A percentile compares a stretch with the other conserved stretches of the same genome.
phyloP scores from a whole-genome alignment of 108 stramenopile species.

The Poteriospumella lacustris region DNA sequence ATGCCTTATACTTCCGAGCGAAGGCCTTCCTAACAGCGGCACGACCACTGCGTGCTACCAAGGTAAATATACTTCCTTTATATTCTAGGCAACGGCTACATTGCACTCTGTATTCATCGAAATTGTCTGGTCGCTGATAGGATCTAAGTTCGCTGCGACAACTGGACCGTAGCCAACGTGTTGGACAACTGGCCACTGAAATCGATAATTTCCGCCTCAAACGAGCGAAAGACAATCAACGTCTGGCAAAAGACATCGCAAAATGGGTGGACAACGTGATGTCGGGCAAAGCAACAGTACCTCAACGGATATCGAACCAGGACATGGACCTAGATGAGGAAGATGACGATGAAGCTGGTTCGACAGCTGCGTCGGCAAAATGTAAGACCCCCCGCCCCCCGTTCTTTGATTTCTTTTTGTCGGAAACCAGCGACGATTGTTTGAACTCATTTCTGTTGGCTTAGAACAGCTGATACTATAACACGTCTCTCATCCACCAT shows the following conservation, averaged over 20 bases:
- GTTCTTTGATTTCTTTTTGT: no score
- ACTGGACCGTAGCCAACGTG: background rate
- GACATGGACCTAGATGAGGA: no score
- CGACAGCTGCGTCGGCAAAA: no score
- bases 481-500: no score
- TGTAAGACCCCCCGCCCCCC: no score
- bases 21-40: background rate
- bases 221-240: background rate
- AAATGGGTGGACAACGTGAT: background rate
- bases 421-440: no score
- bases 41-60: background rate
- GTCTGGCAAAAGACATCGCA: background rate
- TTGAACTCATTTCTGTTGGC: no score
- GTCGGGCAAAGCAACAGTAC: no score
- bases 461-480: no score
- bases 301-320: no score
- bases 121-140: background rate
- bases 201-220: background rate
- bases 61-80: background rate
- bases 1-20: background rate
- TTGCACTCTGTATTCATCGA: background rate
- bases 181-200: background rate
- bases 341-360: no score
- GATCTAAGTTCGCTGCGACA: background rate
- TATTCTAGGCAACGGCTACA: background rate